Percentiles rank a stretch among this genome's conserved stretches.
Conservation (phyloP, 768 basidiomycete genomes). For the Boletus pseudopeckii region DNA sequence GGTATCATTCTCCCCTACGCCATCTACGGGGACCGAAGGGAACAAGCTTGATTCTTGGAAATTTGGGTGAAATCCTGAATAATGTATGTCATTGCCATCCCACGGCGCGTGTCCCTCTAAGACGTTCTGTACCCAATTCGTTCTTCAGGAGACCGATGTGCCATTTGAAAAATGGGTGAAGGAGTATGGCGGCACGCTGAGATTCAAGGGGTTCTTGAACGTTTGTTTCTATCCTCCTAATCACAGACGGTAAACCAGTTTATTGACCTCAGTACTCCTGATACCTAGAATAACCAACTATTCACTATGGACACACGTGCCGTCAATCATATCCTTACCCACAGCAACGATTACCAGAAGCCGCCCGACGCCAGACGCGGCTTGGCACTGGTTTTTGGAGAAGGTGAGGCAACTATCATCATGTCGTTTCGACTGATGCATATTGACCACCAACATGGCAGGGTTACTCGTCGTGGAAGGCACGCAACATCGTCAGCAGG, state of each 20-base stretch:
- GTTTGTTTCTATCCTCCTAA: constrained; percentile 29
- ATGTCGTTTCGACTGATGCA: background rate
- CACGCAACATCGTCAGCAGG: constrained; percentile 40
- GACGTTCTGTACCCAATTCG: background rate
- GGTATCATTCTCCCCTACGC: constrained; percentile 41
- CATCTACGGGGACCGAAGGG: constrained; percentile 50
- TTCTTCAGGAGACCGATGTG: constrained; percentile 24
- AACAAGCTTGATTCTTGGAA: constrained; percentile 45
- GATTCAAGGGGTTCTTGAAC: constrained; percentile 42
- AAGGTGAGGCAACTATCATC: constrained; percentile 21
- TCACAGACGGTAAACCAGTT: background rate
- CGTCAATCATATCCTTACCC: constrained; percentile 59
- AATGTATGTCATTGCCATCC: constrained; percentile 31
- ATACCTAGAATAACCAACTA: constrained; percentile 36
- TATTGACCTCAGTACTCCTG: background rate
- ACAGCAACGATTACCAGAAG: constrained; percentile 55
- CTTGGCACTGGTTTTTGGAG: constrained; percentile 41
- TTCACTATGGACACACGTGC: constrained; percentile 62
- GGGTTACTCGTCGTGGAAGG: constrained; percentile 49
- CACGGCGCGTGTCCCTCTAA: background rate
- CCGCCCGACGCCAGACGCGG: constrained; percentile 37
- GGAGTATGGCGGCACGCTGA: constrained; percentile 46
- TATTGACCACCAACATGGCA: constrained; percentile 17
- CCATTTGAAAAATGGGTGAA: constrained; percentile 44
- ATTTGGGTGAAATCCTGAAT: constrained; percentile 42